Conservation (phyloP, 495 filamentous ascomycete species). For the Aspergillus kassunensis region DNA sequence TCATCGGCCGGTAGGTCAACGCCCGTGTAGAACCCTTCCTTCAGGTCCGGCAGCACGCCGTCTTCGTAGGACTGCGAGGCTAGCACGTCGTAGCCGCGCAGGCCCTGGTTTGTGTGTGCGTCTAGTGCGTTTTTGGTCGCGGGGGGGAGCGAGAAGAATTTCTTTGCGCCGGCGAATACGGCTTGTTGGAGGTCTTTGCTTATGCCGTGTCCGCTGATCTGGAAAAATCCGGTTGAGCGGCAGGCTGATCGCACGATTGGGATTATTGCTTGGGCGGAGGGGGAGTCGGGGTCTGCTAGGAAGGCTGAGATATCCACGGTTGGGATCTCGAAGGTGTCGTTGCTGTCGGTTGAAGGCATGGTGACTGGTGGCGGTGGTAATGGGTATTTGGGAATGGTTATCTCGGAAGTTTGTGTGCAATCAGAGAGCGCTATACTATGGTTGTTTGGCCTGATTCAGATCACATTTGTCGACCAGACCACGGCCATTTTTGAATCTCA, state of each 20-base stretch:
- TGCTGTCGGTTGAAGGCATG: not conserved
- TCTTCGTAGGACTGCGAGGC: conserved; percentile 23
- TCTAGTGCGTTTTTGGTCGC: conserved; percentile 26
- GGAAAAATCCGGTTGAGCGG: conserved; percentile 35
- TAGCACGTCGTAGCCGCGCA: conserved; percentile 30
- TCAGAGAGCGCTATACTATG: not conserved
- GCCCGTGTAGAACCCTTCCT: conserved; percentile 33
- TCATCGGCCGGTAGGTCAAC: conserved; percentile 23
- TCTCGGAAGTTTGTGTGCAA: not conserved
- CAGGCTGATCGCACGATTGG: conserved; percentile 24
- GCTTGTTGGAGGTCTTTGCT: conserved; percentile 20
- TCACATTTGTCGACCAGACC: not conserved
- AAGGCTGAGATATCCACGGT: conserved; percentile 19
- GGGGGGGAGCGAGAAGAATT: conserved; percentile 29
- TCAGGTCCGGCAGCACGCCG: conserved; percentile 24
- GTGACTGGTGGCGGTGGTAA: not conserved
- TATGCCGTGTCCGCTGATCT: conserved; percentile 30
- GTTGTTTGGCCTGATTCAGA: not conserved
- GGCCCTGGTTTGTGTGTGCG: conserved; percentile 13
- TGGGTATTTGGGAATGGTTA: not conserved
- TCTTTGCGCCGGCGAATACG: conserved; percentile 22
- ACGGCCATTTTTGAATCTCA: not conserved
- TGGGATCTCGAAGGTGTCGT: not conserved
- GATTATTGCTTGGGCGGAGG: conserved; percentile 20
- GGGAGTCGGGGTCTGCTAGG: conserved; percentile 24